Evolutionary conservation across 768 basidiomycete species (phyloP).

Genomic region (Lanmaoa rubissima): DNA sequence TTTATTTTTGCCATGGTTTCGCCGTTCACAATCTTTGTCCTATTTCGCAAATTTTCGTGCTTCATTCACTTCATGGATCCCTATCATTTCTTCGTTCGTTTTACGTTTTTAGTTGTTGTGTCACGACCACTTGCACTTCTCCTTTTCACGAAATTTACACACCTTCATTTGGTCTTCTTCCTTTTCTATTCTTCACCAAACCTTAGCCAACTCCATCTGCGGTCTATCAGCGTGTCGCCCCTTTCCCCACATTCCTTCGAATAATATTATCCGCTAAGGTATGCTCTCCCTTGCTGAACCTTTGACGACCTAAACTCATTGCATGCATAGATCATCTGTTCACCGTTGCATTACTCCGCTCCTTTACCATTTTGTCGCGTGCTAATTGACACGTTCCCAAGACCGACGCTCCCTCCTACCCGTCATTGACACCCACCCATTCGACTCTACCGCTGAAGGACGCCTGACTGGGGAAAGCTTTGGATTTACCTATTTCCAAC

Average conservation of each 20-base stretch:
- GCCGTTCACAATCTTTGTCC: slow-evolving; percentile 5
- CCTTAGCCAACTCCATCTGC: not conserved
- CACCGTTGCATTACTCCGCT: not conserved
- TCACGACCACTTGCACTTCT: not conserved
- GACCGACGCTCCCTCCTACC: not conserved
- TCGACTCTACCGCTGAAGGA: not conserved
- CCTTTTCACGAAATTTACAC: not conserved
- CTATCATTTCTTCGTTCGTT: slow-evolving; percentile 9
- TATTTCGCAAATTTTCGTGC: not conserved
- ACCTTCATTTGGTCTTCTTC: not conserved
- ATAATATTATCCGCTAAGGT: slow-evolving; percentile 17
- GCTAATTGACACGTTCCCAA: not conserved
- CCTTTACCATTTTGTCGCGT: slow-evolving; percentile 3
- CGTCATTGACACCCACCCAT: not conserved
- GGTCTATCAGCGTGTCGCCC: not conserved
- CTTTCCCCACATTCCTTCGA: slow-evolving; percentile 8
- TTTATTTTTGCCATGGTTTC: not conserved
- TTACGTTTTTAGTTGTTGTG: not conserved
- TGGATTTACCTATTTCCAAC: not conserved
- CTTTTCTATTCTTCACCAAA: not conserved
- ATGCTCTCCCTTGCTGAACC: not conserved
- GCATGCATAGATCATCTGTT: not conserved
- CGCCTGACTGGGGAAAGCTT: not conserved
- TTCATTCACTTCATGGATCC: not conserved
- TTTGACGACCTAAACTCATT: not conserved